A percentile compares a stretch with the other conserved stretches of the same genome.
Conservation (phyloP, 176 grass and related monocot genomes). For the Thinopyrum elongatum region DNA sequence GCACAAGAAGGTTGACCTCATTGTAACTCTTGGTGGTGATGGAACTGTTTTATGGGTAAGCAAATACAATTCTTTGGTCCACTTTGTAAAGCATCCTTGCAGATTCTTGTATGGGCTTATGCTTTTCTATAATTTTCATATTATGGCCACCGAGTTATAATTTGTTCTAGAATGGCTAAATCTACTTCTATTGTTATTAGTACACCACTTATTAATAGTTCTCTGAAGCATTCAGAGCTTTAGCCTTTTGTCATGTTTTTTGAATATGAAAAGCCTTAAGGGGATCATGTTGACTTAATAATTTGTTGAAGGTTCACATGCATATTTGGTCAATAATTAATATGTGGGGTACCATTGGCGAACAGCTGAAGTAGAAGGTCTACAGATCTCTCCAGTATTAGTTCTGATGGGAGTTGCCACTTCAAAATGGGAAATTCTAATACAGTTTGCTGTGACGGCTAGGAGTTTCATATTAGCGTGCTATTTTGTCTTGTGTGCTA, state of each 20-base stretch:
- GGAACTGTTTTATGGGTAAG: conserved; percentile 98
- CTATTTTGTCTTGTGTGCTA: background rate
- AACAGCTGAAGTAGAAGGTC: background rate
- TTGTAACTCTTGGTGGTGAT: conserved; percentile 93
- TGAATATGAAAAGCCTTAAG: conserved; percentile 6
- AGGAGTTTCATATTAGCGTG: background rate
- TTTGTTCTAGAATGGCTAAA: background rate
- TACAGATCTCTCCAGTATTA: background rate
- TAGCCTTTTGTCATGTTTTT: background rate
- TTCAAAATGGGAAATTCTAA: background rate
- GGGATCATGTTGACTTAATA: background rate
- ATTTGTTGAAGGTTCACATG: background rate
- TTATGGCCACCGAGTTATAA: background rate
- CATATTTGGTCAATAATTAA: background rate
- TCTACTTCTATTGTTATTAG: background rate
- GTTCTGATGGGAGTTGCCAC: background rate
- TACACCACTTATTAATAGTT: background rate
- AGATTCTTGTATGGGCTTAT: background rate
- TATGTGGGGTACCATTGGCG: background rate
- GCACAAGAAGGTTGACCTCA: conserved; percentile 90
- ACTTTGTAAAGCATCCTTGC: background rate
- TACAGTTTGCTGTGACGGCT: background rate
- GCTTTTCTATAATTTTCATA: background rate
- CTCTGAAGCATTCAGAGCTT: background rate
- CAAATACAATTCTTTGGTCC: background rate